A percentile compares a stretch with the other conserved stretches of the same genome.
phyloP scores from a whole-genome alignment of 805 yeast genomes.

The Candida ovalis region DNA sequence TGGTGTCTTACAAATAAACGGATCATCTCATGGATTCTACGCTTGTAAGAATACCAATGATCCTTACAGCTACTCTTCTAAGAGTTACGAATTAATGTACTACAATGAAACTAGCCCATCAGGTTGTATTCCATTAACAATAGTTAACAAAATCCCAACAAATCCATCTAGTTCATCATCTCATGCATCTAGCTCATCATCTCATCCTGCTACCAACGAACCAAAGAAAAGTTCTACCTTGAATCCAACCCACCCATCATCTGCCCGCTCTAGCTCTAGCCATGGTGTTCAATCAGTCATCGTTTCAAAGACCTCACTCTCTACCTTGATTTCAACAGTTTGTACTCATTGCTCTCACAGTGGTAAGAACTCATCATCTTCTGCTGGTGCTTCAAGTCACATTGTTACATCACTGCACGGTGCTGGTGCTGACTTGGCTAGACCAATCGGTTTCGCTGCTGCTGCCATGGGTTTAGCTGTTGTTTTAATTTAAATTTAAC shows the following conservation, averaged over 20 bases:
- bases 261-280: too few relatives aligned
- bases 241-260: too few relatives aligned
- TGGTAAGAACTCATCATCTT: conserved; percentile 18
- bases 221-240: too few relatives aligned
- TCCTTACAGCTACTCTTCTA: conserved; percentile 36
- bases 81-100: conserved; percentile 26
- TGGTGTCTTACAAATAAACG: conserved; percentile 27
- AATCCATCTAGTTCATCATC: not conserved
- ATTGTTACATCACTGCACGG: conserved; percentile 7
- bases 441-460: conserved; percentile 13
- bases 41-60: conserved; percentile 40
- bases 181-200: not conserved
- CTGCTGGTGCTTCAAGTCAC: conserved; percentile 6
- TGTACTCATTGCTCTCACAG: too few relatives aligned
- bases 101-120: conserved; percentile 9
- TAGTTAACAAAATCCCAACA: too few relatives aligned
- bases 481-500: not conserved
- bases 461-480: conserved; percentile 14
- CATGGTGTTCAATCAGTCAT: not conserved
- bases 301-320: too few relatives aligned
- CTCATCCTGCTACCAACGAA: not conserved
- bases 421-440: conserved; percentile 6
- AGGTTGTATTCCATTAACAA: not conserved
- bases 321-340: too few relatives aligned
- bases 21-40: conserved; percentile 31